Evolutionary conservation across 2,329 filamentous ascomycete species (phyloP).

Genomic region (Sarocladium brachiariae): DNA sequence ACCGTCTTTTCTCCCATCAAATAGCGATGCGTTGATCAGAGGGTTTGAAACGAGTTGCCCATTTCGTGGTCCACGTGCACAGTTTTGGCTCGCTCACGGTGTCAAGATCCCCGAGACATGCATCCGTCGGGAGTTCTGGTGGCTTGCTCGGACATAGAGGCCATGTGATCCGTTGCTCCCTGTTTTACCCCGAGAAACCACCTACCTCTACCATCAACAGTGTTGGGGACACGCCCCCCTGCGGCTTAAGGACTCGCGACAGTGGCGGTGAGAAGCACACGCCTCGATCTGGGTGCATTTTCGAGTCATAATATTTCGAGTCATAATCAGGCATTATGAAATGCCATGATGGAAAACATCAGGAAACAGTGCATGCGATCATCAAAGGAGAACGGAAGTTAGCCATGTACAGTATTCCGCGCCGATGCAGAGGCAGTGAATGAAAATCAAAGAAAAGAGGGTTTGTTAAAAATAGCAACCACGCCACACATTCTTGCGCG

Average conservation of each 20-base stretch:
- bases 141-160: background rate
- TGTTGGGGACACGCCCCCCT: background rate
- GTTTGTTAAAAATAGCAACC: slow-evolving; percentile 6
- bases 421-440: slow-evolving; percentile 2
- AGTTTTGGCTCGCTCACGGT: background rate
- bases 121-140: background rate
- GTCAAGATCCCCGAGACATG: background rate
- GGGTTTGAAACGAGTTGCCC: background rate
- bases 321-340: no score
- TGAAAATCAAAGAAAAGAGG: no score
- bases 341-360: no score
- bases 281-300: no score
- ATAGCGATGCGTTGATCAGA: background rate
- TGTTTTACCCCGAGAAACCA: background rate
- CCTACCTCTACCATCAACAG: background rate
- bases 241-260: background rate
- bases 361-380: no score
- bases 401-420: no score
- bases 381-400: no score
- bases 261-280: background rate
- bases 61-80: background rate
- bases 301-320: no score
- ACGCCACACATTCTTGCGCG: background rate
- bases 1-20: background rate
- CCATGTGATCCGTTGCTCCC: background rate